A percentile compares a stretch with the other conserved stretches of the same genome.
Conservation (phyloP, 192 early-diverging fungal species). For the Geranomyces variabilis region DNA sequence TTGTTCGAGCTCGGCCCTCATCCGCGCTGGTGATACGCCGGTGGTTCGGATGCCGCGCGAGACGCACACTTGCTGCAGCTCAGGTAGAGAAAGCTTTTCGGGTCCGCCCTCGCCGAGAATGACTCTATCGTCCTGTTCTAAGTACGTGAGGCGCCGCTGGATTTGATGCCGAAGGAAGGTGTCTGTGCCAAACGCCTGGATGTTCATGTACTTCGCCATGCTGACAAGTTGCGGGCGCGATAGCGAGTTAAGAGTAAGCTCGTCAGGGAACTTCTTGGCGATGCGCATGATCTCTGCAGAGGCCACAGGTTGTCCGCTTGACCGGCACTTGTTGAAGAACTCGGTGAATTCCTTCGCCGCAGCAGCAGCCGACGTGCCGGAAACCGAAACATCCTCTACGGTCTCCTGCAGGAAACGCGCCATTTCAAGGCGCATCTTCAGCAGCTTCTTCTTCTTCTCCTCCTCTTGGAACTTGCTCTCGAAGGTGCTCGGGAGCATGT, state of each 20-base stretch:
- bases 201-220: slow-evolving; percentile 94
- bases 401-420: slow-evolving; percentile 95
- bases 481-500: slow-evolving; percentile 96
- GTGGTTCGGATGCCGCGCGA: slow-evolving; percentile 87
- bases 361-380: slow-evolving; percentile 47
- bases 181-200: slow-evolving; percentile 98
- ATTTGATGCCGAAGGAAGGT: slow-evolving; percentile 92
- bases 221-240: slow-evolving; percentile 92
- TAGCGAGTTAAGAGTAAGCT: slow-evolving; percentile 89
- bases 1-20: slow-evolving; percentile 85
- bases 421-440: slow-evolving; percentile 93
- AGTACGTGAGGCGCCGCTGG: slow-evolving; percentile 80
- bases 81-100: slow-evolving; percentile 83
- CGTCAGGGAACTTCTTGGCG: slow-evolving; percentile 90
- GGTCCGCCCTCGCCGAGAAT: slow-evolving; percentile 81
- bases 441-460: slow-evolving; percentile 90
- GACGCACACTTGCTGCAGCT: slow-evolving; percentile 84
- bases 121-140: slow-evolving; percentile 82
- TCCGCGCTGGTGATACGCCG: slow-evolving; percentile 86
- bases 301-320: slow-evolving; percentile 72
- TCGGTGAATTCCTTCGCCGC: slow-evolving; percentile 73
- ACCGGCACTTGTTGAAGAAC: slow-evolving; percentile 69
- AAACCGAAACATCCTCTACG: slow-evolving; percentile 80
- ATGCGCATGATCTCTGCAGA: slow-evolving; percentile 83
- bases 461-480: slow-evolving; percentile 89